Evolutionary conservation across 75 land plant genomes (phyloP).

Genomic region (Gnetum montanum): DNA sequence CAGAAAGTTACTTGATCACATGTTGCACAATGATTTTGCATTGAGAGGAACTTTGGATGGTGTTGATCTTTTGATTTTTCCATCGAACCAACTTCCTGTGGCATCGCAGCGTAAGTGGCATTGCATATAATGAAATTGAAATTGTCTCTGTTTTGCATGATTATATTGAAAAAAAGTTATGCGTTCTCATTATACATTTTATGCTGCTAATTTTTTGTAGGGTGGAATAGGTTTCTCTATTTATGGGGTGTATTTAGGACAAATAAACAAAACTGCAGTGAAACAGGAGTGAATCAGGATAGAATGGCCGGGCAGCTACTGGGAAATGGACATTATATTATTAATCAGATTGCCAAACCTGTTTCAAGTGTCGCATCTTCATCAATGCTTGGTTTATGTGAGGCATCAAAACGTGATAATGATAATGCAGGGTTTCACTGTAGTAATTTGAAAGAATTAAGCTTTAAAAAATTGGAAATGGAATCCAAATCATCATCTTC

Average conservation of each 20-base stretch:
- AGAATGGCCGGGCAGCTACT: slow-evolving; percentile 1
- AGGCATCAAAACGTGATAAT: slow-evolving; percentile 1
- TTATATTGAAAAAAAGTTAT: neutral
- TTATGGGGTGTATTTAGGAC: slow-evolving; percentile 59
- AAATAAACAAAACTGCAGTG: slow-evolving; percentile 19
- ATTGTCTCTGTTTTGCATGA: neutral
- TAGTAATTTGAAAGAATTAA: neutral
- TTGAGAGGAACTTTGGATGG: slow-evolving; percentile 45
- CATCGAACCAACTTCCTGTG: slow-evolving; percentile 51
- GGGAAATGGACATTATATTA: neutral
- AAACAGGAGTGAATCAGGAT: neutral
- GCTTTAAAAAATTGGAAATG: neutral
- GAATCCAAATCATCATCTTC: neutral
- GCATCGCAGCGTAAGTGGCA: slow-evolving; percentile 51
- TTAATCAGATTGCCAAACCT: neutral
- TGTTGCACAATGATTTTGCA: slow-evolving; percentile 61
- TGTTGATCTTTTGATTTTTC: slow-evolving; percentile 60
- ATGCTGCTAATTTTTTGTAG: slow-evolving; percentile 20
- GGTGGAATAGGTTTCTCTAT: slow-evolving; percentile 64
- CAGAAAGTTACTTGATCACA: slow-evolving; percentile 40
- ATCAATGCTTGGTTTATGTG: neutral
- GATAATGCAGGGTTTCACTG: neutral
- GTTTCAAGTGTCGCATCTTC: slow-evolving; percentile 2
- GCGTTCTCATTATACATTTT: neutral
- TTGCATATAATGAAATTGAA: neutral